Conservation (phyloP, 208 protist genomes). For the Trypanosoma avium region DNA sequence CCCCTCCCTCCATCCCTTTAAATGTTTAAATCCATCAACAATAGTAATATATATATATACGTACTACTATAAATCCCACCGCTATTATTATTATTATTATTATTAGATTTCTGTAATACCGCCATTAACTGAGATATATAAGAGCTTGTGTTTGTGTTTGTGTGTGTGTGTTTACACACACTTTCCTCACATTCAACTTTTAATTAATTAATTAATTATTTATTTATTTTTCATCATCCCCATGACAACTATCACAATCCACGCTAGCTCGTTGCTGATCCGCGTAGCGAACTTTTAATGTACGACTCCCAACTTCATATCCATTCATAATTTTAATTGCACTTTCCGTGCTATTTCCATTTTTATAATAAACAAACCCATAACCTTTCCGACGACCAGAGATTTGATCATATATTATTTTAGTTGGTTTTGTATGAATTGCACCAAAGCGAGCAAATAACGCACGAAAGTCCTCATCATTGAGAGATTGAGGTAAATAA, state of each 20-base stretch:
- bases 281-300: conserved; percentile 68
- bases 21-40: no score
- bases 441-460: conserved; percentile 58
- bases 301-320: conserved; percentile 38
- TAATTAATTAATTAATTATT: no score
- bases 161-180: neutral
- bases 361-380: conserved; percentile 79
- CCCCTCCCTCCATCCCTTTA: no score
- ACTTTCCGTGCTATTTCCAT: conserved; percentile 39
- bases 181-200: no score
- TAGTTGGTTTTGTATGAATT: conserved; percentile 34
- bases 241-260: conserved; percentile 24
- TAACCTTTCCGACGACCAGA: conserved; percentile 68
- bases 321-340: conserved; percentile 66
- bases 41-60: no score
- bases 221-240: conserved; percentile 6
- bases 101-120: no score
- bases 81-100: no score
- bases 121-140: no score
- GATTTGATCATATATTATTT: conserved; percentile 61
- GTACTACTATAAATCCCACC: no score
- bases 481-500: conserved; percentile 51
- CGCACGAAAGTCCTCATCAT: conserved; percentile 41
- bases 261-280: conserved; percentile 44
- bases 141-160: neutral